phyloP scores from a whole-genome alignment of 1,284 basidiomycete genomes.

The Ceratobasidium sp. region DNA sequence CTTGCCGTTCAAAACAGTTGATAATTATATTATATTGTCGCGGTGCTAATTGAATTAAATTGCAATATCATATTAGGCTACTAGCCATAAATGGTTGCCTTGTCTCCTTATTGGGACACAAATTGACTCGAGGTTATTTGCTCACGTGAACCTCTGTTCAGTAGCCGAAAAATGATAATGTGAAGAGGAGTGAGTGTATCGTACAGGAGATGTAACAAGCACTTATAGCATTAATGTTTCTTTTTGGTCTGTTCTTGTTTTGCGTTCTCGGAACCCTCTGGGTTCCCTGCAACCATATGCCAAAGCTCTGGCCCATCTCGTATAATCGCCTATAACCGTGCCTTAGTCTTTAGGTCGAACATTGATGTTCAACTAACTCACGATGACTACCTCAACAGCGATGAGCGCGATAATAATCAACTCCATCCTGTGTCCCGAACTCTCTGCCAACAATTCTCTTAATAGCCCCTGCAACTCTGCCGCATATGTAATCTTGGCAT shows the following conservation, averaged over 20 bases:
- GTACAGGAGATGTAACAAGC: background rate
- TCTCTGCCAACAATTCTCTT: conserved; percentile 56
- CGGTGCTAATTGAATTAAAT: too few relatives aligned
- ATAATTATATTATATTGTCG: too few relatives aligned
- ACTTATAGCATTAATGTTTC: background rate
- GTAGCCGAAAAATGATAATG: background rate
- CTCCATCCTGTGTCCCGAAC: conserved; percentile 88
- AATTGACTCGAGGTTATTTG: background rate
- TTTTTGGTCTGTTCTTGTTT: background rate
- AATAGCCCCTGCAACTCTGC: conserved; percentile 66
- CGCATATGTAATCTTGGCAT: conserved; percentile 93
- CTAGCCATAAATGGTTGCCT: too few relatives aligned
- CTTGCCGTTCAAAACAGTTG: too few relatives aligned
- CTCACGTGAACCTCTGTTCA: background rate
- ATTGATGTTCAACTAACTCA: conserved; percentile 53
- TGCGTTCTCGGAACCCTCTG: background rate
- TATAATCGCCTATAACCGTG: conserved; percentile 60
- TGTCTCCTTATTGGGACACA: background rate
- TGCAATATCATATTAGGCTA: too few relatives aligned
- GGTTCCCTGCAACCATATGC: conserved; percentile 55
- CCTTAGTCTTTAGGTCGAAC: background rate
- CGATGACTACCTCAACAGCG: conserved; percentile 88
- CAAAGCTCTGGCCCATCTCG: conserved; percentile 68
- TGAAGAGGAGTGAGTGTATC: background rate
- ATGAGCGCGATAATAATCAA: conserved; percentile 89